Evolutionary conservation across 1,284 basidiomycete genomes (phyloP), one percentile per base, ranked within the genome.

Genomic region (Malassezia cuniculi): DNA sequence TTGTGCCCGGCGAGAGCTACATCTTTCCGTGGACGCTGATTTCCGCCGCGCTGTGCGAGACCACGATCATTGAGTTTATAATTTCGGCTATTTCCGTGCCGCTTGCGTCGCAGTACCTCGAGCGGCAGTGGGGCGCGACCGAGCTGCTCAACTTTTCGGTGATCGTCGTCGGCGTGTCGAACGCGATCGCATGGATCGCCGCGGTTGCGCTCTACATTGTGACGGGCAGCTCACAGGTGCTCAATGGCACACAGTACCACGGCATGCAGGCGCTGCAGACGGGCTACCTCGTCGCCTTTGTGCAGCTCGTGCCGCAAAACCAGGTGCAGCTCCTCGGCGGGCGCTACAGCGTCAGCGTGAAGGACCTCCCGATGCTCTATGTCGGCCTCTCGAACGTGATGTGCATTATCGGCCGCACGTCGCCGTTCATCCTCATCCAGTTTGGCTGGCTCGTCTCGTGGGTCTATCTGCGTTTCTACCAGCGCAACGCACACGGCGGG

Each of bases 381-480:
- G 76, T 95, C 46, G 82, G 84, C 1, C 70, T 94, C 47, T 93
- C 87, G 17, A 87, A 85, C 51, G 75, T 94, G 25, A 76, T 90
- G 69, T 84, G 82, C 55, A 55, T 97, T 36, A 51, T 93, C 33
- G 85, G 90, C 21, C 83, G 81, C 68, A 83, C 87, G 57, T 83
- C 82, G 40, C 93, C 93, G 1, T 95, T 80, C 73, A 89, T 97
- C 41, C 74, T 93, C 54, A 89, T 97, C 53, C 90, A 60, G 37
- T 95, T 94, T 65, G 90, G 87, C 12, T 97, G 93, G 85, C 81
- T 95, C 47, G 80, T 89, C 6, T 77, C 82, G 18, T 97, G 86
- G 81, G 74, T 85, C 37, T 97, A 94, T 70, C 75, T 97, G 25
- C 79, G 90, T 24, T 97, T 97, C 74, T 87, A 93, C 75, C 93